Evolutionary conservation across 805 yeast species (phyloP), one percentile per base, ranked within the genome.

Genomic region (Candida ortonii): DNA sequence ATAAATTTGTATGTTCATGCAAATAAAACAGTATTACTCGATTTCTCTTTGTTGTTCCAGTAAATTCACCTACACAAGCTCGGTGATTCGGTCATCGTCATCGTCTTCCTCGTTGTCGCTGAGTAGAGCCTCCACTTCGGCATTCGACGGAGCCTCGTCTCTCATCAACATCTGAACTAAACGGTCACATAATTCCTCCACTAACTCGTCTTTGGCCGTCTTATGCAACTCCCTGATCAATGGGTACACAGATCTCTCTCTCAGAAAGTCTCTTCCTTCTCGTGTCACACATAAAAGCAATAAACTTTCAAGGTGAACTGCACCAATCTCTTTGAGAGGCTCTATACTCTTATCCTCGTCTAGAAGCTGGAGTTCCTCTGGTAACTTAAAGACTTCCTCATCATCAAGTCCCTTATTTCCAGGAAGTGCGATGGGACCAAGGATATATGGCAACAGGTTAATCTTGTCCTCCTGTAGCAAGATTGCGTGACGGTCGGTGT

Each of bases 131-230:
- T 73, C 76, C 13, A 67, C 65, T 25, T 62, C 70, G 43, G 56
- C 64, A 3, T 49, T 56, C 19, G 61, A 62, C 22, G 76, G 72
- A 7, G 71, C 74, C 52, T 89, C 97, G 53, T 90, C 97, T 67
- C 97, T 78, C 93, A 84, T 84, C 44, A 90, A 69, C 78, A 87
- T 75, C 57, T 90, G 90, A 15, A 89, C 98, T 25, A 84, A 60
- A 55, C 93, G 73, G 49, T 87, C 95, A 64, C 93, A 81, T 27
- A 84, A 62, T 27, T 84, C 94, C 27, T 67, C 67, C 15, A 86
- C 70, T 13, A 44, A 36, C 16, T 61, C 64, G 25, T 64, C 61
- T 6, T 43, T 59, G 15, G 62, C 61, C 30, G 61, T 75, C 52
- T 82, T 80, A 52, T 89, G 95, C 34, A 90, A 66, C 63, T 88